Percentiles rank a stretch among this genome's conserved stretches.
phyloP scores from a whole-genome alignment of 2,329 filamentous ascomycete species.

The Colletotrichum chrysophilum region DNA sequence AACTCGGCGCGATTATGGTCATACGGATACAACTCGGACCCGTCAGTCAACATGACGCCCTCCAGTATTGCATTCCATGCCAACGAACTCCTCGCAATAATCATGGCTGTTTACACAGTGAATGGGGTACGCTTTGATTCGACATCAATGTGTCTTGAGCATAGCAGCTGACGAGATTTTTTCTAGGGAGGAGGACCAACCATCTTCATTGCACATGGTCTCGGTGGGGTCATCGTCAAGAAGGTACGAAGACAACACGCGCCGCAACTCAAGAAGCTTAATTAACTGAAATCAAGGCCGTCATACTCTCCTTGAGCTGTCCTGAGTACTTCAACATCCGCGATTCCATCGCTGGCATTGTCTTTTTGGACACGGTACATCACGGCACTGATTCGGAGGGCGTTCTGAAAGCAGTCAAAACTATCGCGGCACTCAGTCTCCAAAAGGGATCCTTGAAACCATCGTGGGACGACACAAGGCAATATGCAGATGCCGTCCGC shows the following conservation, averaged over 20 bases:
- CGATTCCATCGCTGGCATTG: slow-evolving; percentile 18
- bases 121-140: neutral
- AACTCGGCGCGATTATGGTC: slow-evolving; percentile 24
- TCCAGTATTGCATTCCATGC: slow-evolving; percentile 28
- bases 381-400: slow-evolving; percentile 23
- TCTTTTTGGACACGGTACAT: slow-evolving; percentile 29
- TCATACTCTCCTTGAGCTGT: neutral
- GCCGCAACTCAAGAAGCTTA: neutral
- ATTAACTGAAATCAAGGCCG: neutral
- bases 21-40: slow-evolving; percentile 27
- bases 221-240: slow-evolving; percentile 28
- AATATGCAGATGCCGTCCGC: slow-evolving; percentile 25
- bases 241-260: slow-evolving; percentile 15
- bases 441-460: neutral
- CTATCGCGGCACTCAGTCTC: slow-evolving; percentile 9
- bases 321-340: slow-evolving; percentile 10
- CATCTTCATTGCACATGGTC: slow-evolving; percentile 28
- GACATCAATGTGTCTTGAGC: accelerated
- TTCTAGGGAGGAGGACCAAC: slow-evolving; percentile 21
- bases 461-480: slow-evolving; percentile 21
- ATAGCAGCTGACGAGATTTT: neutral
- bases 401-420: slow-evolving; percentile 23
- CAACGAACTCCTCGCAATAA: slow-evolving; percentile 22
- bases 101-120: neutral
- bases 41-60: slow-evolving; percentile 26